Evolutionary conservation across 768 basidiomycete species (phyloP).

Genomic region (Pleurotus cornucopiae): DNA sequence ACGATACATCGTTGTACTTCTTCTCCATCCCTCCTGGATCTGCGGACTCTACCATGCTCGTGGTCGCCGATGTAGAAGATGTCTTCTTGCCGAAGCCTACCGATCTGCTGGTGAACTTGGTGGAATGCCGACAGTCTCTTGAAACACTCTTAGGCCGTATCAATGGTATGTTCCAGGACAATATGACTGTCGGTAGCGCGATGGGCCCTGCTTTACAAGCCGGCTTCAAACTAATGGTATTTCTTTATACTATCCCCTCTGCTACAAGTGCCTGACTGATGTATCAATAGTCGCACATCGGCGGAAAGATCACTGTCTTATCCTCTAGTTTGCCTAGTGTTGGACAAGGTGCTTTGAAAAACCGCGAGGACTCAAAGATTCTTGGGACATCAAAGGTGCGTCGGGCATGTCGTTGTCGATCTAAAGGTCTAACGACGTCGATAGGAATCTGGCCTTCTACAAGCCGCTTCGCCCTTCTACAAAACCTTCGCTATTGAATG

Average conservation of each 20-base stretch:
- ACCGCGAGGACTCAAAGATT: constrained; percentile 94
- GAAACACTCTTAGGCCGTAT: constrained; percentile 80
- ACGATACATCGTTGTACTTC: constrained; percentile 91
- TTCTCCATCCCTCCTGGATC: constrained; percentile 86
- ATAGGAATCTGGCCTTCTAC: constrained; percentile 87
- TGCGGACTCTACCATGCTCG: constrained; percentile 88
- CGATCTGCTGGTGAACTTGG: constrained; percentile 92
- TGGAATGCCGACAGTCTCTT: constrained; percentile 74
- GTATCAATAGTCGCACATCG: constrained; percentile 69
- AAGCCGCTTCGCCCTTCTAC: constrained; percentile 93
- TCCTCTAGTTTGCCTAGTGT: constrained; percentile 83
- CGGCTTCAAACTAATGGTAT: constrained; percentile 91
- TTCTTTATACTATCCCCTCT: constrained; percentile 11
- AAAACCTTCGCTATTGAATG: constrained; percentile 99
- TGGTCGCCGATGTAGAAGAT: constrained; percentile 95
- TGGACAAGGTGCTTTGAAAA: constrained; percentile 90
- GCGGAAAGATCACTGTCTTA: constrained; percentile 89
- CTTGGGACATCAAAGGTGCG: constrained; percentile 88
- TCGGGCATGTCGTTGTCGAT: neutral
- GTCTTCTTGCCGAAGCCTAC: constrained; percentile 97
- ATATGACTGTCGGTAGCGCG: constrained; percentile 87
- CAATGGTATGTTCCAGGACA: constrained; percentile 98
- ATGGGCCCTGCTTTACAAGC: constrained; percentile 93
- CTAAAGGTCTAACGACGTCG: neutral
- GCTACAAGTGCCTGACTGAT: neutral